Evolutionary conservation across 2,329 filamentous ascomycete species (phyloP).

Genomic region (Clarireedia homoeocarpa): DNA sequence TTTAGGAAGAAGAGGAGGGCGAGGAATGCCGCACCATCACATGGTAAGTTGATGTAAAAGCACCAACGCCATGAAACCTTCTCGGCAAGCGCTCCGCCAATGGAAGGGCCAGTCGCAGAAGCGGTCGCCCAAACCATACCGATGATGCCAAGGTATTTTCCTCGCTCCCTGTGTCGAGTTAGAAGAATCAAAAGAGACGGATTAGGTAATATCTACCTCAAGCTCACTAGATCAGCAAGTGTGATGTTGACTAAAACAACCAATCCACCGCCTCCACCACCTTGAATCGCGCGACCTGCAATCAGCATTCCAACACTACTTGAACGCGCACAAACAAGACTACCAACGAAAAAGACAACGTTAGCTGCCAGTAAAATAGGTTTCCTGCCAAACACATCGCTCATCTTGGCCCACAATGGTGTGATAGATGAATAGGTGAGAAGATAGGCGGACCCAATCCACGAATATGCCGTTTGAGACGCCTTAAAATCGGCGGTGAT

Average conservation of each 20-base stretch:
- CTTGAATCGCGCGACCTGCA: slow-evolving; percentile 54
- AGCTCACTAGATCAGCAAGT: slow-evolving; percentile 51
- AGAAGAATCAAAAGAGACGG: too few relatives aligned
- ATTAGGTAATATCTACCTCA: slow-evolving; percentile 25
- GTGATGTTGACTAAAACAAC: background rate
- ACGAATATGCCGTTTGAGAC: slow-evolving; percentile 41
- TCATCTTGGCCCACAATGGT: slow-evolving; percentile 22
- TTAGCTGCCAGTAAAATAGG: background rate
- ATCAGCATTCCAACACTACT: slow-evolving; percentile 55
- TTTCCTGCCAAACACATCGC: slow-evolving; percentile 2
- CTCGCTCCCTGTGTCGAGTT: too few relatives aligned
- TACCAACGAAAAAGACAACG: slow-evolving; percentile 6
- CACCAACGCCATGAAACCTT: background rate
- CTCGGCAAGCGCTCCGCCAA: background rate
- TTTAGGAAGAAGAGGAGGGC: slow-evolving; percentile 54
- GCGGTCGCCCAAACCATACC: slow-evolving; percentile 56
- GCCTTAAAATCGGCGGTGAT: slow-evolving; percentile 33
- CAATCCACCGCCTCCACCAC: slow-evolving; percentile 46
- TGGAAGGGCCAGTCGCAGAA: slow-evolving; percentile 48
- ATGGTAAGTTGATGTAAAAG: slow-evolving; percentile 33
- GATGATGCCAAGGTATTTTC: slow-evolving; percentile 42
- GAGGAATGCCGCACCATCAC: slow-evolving; percentile 32
- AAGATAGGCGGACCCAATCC: slow-evolving; percentile 43
- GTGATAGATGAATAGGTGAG: slow-evolving; percentile 43
- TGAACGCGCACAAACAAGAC: slow-evolving; percentile 44